phyloP scores from a whole-genome alignment of 129 eudicot species.

The Helianthus tuberosus region DNA sequence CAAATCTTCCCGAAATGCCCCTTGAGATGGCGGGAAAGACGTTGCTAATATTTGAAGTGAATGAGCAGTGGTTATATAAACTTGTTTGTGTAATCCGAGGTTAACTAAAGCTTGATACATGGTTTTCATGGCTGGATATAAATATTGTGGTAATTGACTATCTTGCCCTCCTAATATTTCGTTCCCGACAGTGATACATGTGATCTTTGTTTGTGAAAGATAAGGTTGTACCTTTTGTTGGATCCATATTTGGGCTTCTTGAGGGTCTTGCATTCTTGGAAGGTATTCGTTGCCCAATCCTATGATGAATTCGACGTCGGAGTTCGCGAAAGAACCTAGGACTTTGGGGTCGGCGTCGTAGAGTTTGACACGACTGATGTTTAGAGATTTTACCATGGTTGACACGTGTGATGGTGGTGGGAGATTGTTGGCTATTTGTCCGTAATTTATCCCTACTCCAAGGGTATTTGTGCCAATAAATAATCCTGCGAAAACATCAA shows the following conservation, averaged over 20 bases:
- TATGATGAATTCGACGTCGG: conserved; percentile 68
- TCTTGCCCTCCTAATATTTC: conserved; percentile 67
- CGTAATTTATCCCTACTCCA: conserved; percentile 93
- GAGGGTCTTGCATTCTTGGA: conserved; percentile 58
- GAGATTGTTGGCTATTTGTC: conserved; percentile 89
- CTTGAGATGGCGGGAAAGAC: conserved; percentile 91
- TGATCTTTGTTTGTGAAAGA: conserved; percentile 70
- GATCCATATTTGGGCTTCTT: conserved; percentile 77
- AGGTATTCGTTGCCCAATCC: conserved; percentile 88
- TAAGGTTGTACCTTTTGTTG: conserved; percentile 76
- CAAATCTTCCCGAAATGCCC: conserved; percentile 64
- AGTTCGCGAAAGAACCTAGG: conserved; percentile 62
- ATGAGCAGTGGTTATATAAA: conserved; percentile 84
- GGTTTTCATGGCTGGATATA: conserved; percentile 79
- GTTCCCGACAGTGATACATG: conserved; percentile 78
- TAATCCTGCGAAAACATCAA: conserved; percentile 40
- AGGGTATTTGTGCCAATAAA: conserved; percentile 31
- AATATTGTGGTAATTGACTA: conserved; percentile 43
- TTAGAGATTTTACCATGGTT: conserved; percentile 55
- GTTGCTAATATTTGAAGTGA: conserved; percentile 61
- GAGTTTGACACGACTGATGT: conserved; percentile 73
- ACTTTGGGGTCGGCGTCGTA: conserved; percentile 90
- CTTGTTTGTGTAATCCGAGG: conserved; percentile 62
- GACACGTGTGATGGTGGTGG: conserved; percentile 69
- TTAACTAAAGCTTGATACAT: conserved; percentile 61